These are phyloP conservation scores for Linnemannia hyalina DNA, from an alignment of 192 early-diverging fungal genomes.

Conservation along the genomic window DNA sequence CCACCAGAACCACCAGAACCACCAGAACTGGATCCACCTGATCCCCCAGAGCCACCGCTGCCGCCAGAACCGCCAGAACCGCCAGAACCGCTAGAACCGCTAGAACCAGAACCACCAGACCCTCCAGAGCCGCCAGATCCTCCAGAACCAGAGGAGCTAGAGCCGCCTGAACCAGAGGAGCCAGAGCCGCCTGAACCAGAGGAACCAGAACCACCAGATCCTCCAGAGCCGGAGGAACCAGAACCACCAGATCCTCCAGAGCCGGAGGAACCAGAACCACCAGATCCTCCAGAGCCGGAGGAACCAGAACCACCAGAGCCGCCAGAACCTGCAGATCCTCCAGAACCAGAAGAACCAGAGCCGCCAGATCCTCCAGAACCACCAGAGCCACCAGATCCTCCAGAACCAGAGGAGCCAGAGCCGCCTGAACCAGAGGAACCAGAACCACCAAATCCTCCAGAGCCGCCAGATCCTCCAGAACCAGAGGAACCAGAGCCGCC, in stretches of 20 bases:
- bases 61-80: neutral
- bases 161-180: neutral
- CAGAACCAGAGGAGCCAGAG: neutral
- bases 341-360: neutral
- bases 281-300: neutral
- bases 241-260: constrained; percentile 12
- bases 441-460: constrained; percentile 14
- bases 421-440: neutral
- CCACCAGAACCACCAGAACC: constrained; percentile 13
- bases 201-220: too few relatives aligned
- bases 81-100: too few relatives aligned
- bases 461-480: constrained; percentile 17
- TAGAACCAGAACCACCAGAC: neutral
- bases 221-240: too few relatives aligned
- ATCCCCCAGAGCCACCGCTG: neutral
- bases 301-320: neutral
- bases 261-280: neutral
- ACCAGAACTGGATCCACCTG: neutral
- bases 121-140: constrained; percentile 3
- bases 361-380: neutral
- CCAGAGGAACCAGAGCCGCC: neutral
- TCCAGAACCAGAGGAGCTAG: constrained; percentile 12
- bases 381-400: constrained; percentile 15
- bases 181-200: too few relatives aligned
- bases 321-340: constrained; percentile 9